A percentile compares a stretch with the other conserved stretches of the same genome.
Evolutionary conservation across 441 rosid species (phyloP).

Genomic region (Bruguiera hainesii): DNA sequence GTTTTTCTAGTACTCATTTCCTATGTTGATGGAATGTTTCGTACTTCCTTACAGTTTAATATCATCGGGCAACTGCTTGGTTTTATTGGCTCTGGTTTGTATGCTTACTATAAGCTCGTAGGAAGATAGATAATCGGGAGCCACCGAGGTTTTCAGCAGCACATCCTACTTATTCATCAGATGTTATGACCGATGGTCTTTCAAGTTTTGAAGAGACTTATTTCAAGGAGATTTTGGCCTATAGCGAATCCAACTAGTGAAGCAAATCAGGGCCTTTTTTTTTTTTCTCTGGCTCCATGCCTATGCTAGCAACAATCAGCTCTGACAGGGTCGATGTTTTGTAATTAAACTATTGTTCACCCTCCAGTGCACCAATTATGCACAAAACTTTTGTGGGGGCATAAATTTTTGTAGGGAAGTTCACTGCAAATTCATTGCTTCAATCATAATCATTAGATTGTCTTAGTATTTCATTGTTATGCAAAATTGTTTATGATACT

Average conservation of each 20-base stretch:
- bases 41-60: constrained; percentile 59
- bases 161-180: background rate
- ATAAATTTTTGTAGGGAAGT: background rate
- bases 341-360: background rate
- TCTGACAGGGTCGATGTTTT: background rate
- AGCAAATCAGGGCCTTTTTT: background rate
- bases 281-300: background rate
- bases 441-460: background rate
- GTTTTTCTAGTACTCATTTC: background rate
- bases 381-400: background rate
- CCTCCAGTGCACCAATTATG: background rate
- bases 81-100: constrained; percentile 87
- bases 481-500: too few species aligned
- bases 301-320: background rate
- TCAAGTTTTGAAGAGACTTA: background rate
- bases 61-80: constrained; percentile 83
- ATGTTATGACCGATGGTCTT: background rate
- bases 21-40: background rate
- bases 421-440: background rate
- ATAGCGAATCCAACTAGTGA: constrained; percentile 9
- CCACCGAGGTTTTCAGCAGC: constrained; percentile 5
- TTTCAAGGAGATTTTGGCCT: constrained; percentile 8
- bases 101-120: constrained; percentile 77
- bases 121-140: constrained; percentile 53
- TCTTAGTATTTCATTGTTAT: too few species aligned